Base-by-base conservation (phyloP, 2,329 filamentous ascomycete species). In the Alternaria sp. region DNA sequence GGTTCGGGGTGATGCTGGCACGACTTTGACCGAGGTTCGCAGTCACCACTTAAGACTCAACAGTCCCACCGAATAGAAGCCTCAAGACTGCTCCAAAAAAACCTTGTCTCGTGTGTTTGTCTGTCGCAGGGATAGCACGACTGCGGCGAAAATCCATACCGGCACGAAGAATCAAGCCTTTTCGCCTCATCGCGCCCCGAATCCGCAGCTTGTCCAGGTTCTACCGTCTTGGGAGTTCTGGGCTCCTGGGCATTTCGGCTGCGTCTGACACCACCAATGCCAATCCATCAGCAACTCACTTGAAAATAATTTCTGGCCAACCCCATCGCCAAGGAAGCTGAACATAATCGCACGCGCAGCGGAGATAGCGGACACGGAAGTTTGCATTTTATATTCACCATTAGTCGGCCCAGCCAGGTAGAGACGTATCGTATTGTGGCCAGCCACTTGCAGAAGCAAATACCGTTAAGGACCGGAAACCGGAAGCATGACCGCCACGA, bases 401-500 rank as follows among this genome's bases (percentile, higher is more conserved):
- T 48, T 21, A 48, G 44, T 36, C 37, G 37, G 37, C 14, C 21
- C 37, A 40, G 21, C 37, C 37, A 40, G 37, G 5, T 24, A 40
- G 21, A 34, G 29, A 24, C 21, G 44, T 36, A 33, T 24, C 44
- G 44, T 36, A 36, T 33, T 48, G 48, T 21, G n/a, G 48, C 39
- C 34, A 50, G 34, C 46, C 51, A 44, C 48, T 54, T 44, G 37
- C 44, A 58, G 29, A 54, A 50, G 42, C 45, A 51, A 46, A 37
- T 33, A 34, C 23, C 24, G n/a, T 45, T 45, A 21, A 24, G 14
- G n/a, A 17, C n/a, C 34, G n/a, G 21, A 40, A 31, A 26, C 23
- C 34, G 33, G 24, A 50, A 39, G 33, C 48, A 50, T 73, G 72
- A 66, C 72, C 24, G 70, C 72, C 37, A 68, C 71, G 57, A 63